A percentile compares a stretch with the other conserved stretches of the same genome.
These are phyloP conservation scores for Candida awuae DNA, from an alignment of 805 yeast species.

Conservation along the genomic window DNA sequence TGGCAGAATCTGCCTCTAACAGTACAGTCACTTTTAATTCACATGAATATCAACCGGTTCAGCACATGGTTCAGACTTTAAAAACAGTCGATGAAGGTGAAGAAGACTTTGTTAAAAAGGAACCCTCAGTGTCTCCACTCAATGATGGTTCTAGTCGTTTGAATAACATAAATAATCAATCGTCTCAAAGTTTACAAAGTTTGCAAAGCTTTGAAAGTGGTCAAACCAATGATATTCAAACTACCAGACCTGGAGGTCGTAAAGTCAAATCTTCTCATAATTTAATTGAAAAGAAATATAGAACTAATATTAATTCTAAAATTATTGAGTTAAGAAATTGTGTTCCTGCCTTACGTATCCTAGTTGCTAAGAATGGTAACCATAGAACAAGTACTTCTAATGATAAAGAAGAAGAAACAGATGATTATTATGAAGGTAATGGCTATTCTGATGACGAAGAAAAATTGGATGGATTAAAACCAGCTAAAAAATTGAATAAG, in stretches of 20 bases:
- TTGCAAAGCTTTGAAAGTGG: constrained; percentile 6
- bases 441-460: constrained; percentile 46
- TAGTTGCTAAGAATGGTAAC: constrained; percentile 29
- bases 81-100: constrained; percentile 15
- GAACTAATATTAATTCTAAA: constrained; percentile 73
- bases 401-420: constrained; percentile 34
- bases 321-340: constrained; percentile 66
- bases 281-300: constrained; percentile 72
- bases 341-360: constrained; percentile 63
- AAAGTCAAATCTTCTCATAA: constrained; percentile 65
- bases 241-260: constrained; percentile 21
- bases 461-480: constrained; percentile 64
- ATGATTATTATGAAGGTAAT: constrained; percentile 42
- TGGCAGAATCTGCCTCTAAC: constrained; percentile 25
- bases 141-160: not conserved
- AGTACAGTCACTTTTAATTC: constrained; percentile 24
- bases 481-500: constrained; percentile 69
- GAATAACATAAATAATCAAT: not conserved
- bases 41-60: constrained; percentile 7
- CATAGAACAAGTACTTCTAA: constrained; percentile 29
- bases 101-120: constrained; percentile 10
- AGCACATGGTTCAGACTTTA: constrained; percentile 5
- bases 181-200: constrained; percentile 3
- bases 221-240: constrained; percentile 8
- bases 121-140: constrained; percentile 3